A percentile compares a stretch with the other conserved stretches of the same genome.
Evolutionary conservation across 371 early-diverging fungal species (phyloP).

Genomic region (Nematocida major): DNA sequence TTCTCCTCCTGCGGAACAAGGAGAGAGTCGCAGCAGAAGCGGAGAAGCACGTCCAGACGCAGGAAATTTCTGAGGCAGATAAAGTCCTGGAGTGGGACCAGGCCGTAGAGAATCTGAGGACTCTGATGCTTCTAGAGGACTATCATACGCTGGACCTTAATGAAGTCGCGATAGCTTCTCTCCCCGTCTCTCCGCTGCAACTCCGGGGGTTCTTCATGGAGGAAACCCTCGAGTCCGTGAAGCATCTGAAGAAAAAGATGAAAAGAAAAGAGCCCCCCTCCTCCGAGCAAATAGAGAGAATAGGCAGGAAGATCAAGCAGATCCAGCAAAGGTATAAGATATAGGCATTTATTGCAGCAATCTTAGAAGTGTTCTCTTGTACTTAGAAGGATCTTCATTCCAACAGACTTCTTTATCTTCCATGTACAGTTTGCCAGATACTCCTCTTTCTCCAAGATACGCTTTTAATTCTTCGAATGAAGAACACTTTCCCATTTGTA

Average conservation of each 20-base stretch:
- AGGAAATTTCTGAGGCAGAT: slow-evolving; percentile 40
- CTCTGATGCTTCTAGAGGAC: slow-evolving; percentile 34
- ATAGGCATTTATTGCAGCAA: slow-evolving; percentile 21
- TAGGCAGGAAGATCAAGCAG: slow-evolving; percentile 13
- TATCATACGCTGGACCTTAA: slow-evolving; percentile 43
- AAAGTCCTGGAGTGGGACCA: slow-evolving; percentile 18
- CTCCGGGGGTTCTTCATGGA: slow-evolving; percentile 47
- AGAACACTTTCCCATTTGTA: slow-evolving; percentile 26
- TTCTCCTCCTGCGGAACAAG: slow-evolving; percentile 39
- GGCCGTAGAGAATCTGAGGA: slow-evolving; percentile 37
- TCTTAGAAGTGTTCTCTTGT: slow-evolving; percentile 7
- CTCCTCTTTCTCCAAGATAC: not conserved
- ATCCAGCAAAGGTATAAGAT: slow-evolving; percentile 33
- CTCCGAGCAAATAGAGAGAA: slow-evolving; percentile 1
- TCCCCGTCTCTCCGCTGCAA: slow-evolving; percentile 8
- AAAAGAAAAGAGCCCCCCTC: slow-evolving; percentile 21
- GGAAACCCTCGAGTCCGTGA: slow-evolving; percentile 27
- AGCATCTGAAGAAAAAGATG: slow-evolving; percentile 7
- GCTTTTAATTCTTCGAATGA: not conserved
- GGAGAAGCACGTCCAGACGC: slow-evolving; percentile 13
- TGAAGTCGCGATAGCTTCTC: slow-evolving; percentile 44
- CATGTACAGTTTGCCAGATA: not conserved
- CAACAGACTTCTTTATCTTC: slow-evolving; percentile 7
- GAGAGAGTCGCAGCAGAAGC: not conserved
- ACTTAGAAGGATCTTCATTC: slow-evolving; percentile 40